Base-by-base conservation (phyloP, 768 basidiomycete genomes). In the Mycena leptocephala region DNA sequence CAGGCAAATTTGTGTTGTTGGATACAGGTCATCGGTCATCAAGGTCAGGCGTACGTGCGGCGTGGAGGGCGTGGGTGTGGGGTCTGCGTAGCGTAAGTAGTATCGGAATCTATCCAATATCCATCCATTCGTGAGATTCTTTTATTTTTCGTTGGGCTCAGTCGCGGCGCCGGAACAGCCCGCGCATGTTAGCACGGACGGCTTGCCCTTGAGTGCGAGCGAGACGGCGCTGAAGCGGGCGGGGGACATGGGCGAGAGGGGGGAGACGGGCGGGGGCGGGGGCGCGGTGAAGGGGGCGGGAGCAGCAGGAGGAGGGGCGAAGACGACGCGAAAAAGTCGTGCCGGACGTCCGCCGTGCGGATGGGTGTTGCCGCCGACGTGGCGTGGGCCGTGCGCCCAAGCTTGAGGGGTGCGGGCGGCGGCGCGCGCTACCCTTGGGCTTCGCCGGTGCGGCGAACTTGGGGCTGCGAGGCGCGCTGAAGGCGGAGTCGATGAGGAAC, bases 321-420 rank as follows among this genome's bases (percentile, higher is more conserved):
- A 90, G 89, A 89, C n/a, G 85, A 80, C 20, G 85, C 84, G 76
- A 90, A 73, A 68, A 91, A 91, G 56, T 88, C 88, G 76, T 65
- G 81, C 56, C 83, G 84, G 72, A 85, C 83, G 72, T 88, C 88
- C 24, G 85, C 73, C 0, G 85, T 85, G 8, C 85, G 84, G 76
- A 87, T 84, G 46, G 84, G 83, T 46, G 81, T 82, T 56, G 86
- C 85, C 67, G 80, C 71, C 33, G 72, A 56, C 72, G 11, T 78
- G 78, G 76, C 80, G 81, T 11, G 82, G 83, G 33, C 35, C 1
- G 64, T 10, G 7, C 82, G 86, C 11, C 76, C 79, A 55, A 90
- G 84, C 41, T 82, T 85, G 75, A 90, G 84, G 0, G 89, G 89
- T 4, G 87, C 84, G 89, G 89, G 0, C 89, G 85, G 59, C 85